phyloP scores from a whole-genome alignment of 140 eudicot species.

The Flaveria floridana region DNA sequence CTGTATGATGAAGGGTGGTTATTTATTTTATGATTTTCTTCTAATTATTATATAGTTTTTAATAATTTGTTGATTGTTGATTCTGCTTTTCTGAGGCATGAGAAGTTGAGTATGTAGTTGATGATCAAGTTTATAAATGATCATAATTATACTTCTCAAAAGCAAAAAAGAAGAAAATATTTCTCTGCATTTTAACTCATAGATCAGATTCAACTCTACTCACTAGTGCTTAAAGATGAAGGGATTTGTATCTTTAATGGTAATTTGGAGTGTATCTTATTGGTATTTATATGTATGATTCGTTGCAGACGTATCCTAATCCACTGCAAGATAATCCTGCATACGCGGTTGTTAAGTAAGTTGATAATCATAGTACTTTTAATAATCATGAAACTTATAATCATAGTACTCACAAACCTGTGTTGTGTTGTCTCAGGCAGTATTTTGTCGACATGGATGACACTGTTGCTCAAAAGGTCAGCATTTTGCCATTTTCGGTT shows the following conservation, averaged over 20 bases:
- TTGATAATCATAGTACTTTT: conserved; percentile 2
- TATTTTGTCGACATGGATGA: conserved; percentile 84
- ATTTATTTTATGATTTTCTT: conserved; percentile 1
- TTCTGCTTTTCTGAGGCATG: conserved; percentile 7
- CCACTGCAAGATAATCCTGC: conserved; percentile 93
- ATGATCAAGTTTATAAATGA: not conserved
- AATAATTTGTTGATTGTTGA: conserved; percentile 5
- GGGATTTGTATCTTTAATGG: not conserved
- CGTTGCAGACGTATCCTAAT: conserved; percentile 68
- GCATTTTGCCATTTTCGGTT: conserved; percentile 19
- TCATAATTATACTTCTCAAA: not conserved
- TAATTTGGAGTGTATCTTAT: not conserved
- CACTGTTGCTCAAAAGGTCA: conserved; percentile 70
- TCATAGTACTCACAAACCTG: not conserved
- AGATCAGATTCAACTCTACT: conserved; percentile 6
- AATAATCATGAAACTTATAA: not conserved
- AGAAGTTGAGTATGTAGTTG: conserved; percentile 12
- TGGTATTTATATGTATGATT: conserved; percentile 18
- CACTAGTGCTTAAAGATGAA: not conserved
- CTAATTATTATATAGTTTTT: not conserved
- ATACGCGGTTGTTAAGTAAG: conserved; percentile 78
- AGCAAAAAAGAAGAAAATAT: not conserved
- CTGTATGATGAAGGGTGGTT: conserved; percentile 3
- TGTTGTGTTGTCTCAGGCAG: conserved; percentile 53
- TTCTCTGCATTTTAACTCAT: not conserved